phyloP scores from a whole-genome alignment of 2,329 filamentous ascomycete species.

The Claviceps quebecensis region DNA sequence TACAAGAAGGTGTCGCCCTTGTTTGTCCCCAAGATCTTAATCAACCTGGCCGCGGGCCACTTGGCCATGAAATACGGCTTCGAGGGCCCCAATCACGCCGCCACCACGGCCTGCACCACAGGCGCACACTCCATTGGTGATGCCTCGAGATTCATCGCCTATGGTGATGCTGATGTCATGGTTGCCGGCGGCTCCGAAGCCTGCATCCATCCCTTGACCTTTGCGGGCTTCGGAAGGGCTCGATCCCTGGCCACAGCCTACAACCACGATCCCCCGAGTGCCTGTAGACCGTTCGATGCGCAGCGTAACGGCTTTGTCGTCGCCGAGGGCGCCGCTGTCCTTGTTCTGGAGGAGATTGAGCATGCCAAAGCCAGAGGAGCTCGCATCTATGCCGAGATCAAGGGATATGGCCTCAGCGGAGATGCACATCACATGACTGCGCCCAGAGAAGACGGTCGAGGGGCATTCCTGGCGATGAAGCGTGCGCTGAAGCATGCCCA shows the following conservation, averaged over 20 bases:
- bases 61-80: conserved; percentile 88
- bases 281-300: conserved; percentile 79
- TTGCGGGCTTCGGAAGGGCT: conserved; percentile 81
- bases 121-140: conserved; percentile 91
- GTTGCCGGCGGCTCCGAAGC: conserved; percentile 89
- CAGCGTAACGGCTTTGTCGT: conserved; percentile 79
- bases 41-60: conserved; percentile 90
- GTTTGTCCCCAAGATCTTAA: conserved; percentile 84
- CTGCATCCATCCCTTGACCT: conserved; percentile 85
- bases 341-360: conserved; percentile 79
- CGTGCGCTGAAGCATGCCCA: conserved; percentile 61
- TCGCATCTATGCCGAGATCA: conserved; percentile 74
- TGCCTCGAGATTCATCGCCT: conserved; percentile 81
- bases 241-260: conserved; percentile 72
- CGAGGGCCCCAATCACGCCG: conserved; percentile 81
- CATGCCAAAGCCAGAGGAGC: conserved; percentile 72
- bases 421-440: conserved; percentile 93
- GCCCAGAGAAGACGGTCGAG: conserved; percentile 67
- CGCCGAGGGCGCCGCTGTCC: conserved; percentile 76
- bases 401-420: conserved; percentile 78
- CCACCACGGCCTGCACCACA: conserved; percentile 90
- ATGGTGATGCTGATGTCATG: conserved; percentile 89
- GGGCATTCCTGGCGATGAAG: conserved; percentile 75
- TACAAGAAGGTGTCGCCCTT: conserved; percentile 87
- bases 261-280: conserved; percentile 55